These are phyloP conservation scores for Cytospora paraplurivora DNA, from an alignment of 2,329 filamentous ascomycete genomes.

Conservation along the genomic window DNA sequence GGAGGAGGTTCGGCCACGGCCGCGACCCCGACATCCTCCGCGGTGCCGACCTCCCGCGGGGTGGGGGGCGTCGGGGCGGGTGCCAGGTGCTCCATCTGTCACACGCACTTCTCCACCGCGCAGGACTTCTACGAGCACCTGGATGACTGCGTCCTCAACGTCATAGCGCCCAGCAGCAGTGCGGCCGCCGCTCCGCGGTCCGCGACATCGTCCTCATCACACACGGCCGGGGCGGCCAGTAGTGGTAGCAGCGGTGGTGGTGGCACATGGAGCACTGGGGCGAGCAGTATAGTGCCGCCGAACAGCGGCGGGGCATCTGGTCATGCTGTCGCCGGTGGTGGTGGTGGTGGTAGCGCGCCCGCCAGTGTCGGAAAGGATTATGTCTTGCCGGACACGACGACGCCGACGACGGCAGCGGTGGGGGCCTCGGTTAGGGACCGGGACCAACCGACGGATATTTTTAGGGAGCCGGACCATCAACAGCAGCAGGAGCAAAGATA, in stretches of 20 bases:
- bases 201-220: conserved; percentile 32
- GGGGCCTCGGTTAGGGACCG: conserved; percentile 34
- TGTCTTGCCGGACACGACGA: conserved; percentile 8
- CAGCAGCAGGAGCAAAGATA: background rate
- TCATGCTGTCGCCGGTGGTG: background rate
- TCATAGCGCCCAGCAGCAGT: conserved; percentile 50
- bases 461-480: background rate
- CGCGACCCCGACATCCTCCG: background rate
- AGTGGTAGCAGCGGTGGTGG: background rate
- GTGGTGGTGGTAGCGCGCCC: background rate
- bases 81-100: conserved; percentile 89
- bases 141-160: conserved; percentile 65
- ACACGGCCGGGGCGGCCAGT: conserved; percentile 24
- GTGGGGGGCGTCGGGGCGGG: conserved; percentile 48
- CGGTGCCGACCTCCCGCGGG: conserved; percentile 3
- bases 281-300: conserved; percentile 14
- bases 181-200: conserved; percentile 39
- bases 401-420: conserved; percentile 33
- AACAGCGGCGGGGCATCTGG: background rate
- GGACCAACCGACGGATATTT: conserved; percentile 12
- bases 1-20: conserved; percentile 13
- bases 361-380: conserved; percentile 33
- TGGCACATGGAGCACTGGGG: conserved; percentile 9
- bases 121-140: conserved; percentile 98
- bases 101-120: conserved; percentile 74